These are phyloP conservation scores for Straminergon stramineum DNA, from an alignment of 225 moss, liverwort and hornwort species.

Conservation along the genomic window DNA sequence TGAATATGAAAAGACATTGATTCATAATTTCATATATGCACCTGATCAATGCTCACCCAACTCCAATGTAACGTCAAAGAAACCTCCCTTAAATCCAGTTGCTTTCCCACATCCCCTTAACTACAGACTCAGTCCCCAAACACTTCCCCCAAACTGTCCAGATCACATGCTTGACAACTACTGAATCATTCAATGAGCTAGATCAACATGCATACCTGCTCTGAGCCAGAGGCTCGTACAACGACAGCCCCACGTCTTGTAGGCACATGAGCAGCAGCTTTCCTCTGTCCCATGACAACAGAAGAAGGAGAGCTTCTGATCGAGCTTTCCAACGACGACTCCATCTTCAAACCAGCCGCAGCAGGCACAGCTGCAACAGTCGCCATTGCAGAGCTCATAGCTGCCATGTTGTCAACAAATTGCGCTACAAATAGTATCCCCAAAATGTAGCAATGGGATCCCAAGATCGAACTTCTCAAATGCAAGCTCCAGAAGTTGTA, in stretches of 20 bases:
- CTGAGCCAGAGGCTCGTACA: slow-evolving; percentile 1
- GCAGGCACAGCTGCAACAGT: slow-evolving; percentile 13
- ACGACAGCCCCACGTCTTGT: not conserved
- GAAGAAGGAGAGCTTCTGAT: not conserved
- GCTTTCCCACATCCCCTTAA: not conserved
- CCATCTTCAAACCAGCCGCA: not conserved
- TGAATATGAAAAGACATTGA: not conserved
- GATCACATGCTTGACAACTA: too few species aligned
- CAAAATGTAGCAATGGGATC: not conserved
- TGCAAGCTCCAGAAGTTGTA: not conserved
- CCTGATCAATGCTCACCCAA: too few species aligned
- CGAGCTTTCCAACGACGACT: not conserved
- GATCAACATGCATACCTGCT: slow-evolving; percentile 2
- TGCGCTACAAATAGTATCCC: not conserved
- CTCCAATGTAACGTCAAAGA: not conserved
- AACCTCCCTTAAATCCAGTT: not conserved
- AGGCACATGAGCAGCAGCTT: not conserved
- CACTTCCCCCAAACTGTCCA: not conserved
- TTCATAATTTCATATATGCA: not conserved
- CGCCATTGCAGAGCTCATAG: slow-evolving; percentile 6
- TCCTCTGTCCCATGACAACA: not conserved
- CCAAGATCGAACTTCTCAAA: not conserved
- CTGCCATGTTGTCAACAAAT: slow-evolving; percentile 1
- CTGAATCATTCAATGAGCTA: not conserved
- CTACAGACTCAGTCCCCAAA: not conserved